A percentile compares a stretch with the other conserved stretches of the same genome.
These are phyloP conservation scores for Fusarium neocosmosporiellum DNA, from an alignment of 2,329 filamentous ascomycete species.

Conservation along the genomic window DNA sequence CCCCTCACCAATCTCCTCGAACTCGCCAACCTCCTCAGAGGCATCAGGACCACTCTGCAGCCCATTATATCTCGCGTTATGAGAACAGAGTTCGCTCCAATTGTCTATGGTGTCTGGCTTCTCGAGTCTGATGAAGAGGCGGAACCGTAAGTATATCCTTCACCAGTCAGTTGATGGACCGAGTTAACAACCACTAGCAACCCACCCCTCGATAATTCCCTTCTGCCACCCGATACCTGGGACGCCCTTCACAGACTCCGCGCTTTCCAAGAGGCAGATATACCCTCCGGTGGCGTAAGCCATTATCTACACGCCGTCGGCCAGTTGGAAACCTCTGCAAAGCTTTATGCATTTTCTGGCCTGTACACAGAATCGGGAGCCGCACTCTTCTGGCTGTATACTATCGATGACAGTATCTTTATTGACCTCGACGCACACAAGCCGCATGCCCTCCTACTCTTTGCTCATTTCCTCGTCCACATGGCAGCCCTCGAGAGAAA, in stretches of 20 bases:
- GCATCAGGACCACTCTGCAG: constrained; percentile 33
- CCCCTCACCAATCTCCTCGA: constrained; percentile 38
- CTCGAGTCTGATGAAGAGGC: constrained; percentile 14
- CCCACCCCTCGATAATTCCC: constrained; percentile 30
- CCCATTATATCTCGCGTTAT: constrained; percentile 32
- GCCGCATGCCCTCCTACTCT: constrained; percentile 41
- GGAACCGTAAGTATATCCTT: constrained; percentile 6
- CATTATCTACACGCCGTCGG: constrained; percentile 37
- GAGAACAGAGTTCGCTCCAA: constrained; percentile 39
- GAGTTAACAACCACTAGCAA: constrained; percentile 16
- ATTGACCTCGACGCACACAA: constrained; percentile 39
- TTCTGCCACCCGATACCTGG: constrained; percentile 39
- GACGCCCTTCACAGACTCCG: constrained; percentile 32
- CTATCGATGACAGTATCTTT: constrained; percentile 39
- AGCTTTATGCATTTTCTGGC: constrained; percentile 38
- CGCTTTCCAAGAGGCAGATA: constrained; percentile 34
- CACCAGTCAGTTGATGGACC: not conserved
- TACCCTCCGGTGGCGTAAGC: constrained; percentile 28
- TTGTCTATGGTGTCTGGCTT: constrained; percentile 37
- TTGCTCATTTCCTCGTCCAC: constrained; percentile 42
- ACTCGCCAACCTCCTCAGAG: constrained; percentile 34
- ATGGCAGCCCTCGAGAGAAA: constrained; percentile 39
- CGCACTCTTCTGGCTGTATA: constrained; percentile 42
- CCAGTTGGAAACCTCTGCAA: constrained; percentile 27
- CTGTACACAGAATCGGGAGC: constrained; percentile 38